These are phyloP conservation scores for Pascua sp. DNA, from an alignment of 1,284 basidiomycete genomes.

Conservation along the genomic window DNA sequence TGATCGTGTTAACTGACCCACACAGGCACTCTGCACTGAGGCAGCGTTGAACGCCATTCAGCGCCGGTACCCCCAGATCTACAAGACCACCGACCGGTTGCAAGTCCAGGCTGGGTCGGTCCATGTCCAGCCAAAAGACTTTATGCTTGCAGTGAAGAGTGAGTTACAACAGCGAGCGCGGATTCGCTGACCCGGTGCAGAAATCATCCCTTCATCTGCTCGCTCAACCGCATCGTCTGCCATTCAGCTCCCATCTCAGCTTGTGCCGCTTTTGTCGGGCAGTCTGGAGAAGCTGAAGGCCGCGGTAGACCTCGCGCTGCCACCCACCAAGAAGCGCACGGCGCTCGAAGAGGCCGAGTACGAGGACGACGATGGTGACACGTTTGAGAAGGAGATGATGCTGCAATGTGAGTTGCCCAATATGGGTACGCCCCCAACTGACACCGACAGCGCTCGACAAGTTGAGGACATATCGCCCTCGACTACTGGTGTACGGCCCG, in stretches of 20 bases:
- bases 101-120: constrained; percentile 84
- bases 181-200: constrained; percentile 50
- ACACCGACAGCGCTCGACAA: constrained; percentile 74
- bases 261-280: constrained; percentile 72
- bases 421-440: not conserved
- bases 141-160: constrained; percentile 98
- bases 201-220: constrained; percentile 89
- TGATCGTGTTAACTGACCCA: not conserved
- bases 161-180: constrained; percentile 34
- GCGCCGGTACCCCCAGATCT: constrained; percentile 94
- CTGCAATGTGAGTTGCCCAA: constrained; percentile 65
- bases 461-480: constrained; percentile 82
- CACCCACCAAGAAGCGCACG: constrained; percentile 67
- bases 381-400: constrained; percentile 76
- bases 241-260: constrained; percentile 76
- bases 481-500: constrained; percentile 78
- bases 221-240: constrained; percentile 83
- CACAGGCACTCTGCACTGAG: constrained; percentile 87
- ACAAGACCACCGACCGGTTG: constrained; percentile 83
- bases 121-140: constrained; percentile 81
- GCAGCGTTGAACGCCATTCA: constrained; percentile 96
- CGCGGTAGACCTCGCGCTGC: constrained; percentile 67
- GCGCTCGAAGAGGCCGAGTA: constrained; percentile 93
- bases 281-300: constrained; percentile 68
- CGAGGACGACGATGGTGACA: constrained; percentile 69